phyloP scores from a whole-genome alignment of 306 rosid genomes.

The Aeschynomene evenia region DNA sequence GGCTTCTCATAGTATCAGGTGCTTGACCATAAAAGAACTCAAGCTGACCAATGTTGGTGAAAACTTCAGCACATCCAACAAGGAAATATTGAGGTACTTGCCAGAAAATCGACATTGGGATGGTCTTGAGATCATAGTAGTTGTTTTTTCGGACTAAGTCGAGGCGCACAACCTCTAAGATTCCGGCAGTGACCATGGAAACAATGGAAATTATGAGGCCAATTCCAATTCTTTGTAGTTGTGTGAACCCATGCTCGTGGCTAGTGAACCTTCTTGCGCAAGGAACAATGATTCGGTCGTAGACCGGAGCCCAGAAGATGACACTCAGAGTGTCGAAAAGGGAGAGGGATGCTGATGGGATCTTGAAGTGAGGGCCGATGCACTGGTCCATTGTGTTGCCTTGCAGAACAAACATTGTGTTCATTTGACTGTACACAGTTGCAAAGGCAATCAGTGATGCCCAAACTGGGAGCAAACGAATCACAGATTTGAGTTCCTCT shows the following conservation, averaged over 20 bases:
- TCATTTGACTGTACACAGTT: slow-evolving; percentile 78
- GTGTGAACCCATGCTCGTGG: slow-evolving; percentile 68
- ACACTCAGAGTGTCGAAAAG: slow-evolving; percentile 81
- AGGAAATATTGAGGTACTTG: slow-evolving; percentile 81
- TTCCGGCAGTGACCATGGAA: slow-evolving; percentile 69
- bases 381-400: slow-evolving; percentile 82
- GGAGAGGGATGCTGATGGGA: slow-evolving; percentile 84
- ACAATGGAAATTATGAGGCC: slow-evolving; percentile 66
- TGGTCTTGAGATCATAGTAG: slow-evolving; percentile 50
- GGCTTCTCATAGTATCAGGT: slow-evolving; percentile 88
- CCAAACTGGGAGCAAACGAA: slow-evolving; percentile 76
- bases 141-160: slow-evolving; percentile 41
- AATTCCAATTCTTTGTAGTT: slow-evolving; percentile 81
- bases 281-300: slow-evolving; percentile 63
- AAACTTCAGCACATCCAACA: slow-evolving; percentile 82
- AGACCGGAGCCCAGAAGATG: slow-evolving; percentile 68
- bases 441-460: slow-evolving; percentile 70
- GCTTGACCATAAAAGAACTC: slow-evolving; percentile 80
- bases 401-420: slow-evolving; percentile 85
- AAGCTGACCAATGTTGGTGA: slow-evolving; percentile 60
- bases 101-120: slow-evolving; percentile 88
- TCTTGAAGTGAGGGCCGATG: slow-evolving; percentile 65
- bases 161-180: slow-evolving; percentile 66
- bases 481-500: slow-evolving; percentile 71
- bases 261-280: slow-evolving; percentile 59